phyloP scores from a whole-genome alignment of 2,329 filamentous ascomycete genomes.

The Fusarium drepaniforme region DNA sequence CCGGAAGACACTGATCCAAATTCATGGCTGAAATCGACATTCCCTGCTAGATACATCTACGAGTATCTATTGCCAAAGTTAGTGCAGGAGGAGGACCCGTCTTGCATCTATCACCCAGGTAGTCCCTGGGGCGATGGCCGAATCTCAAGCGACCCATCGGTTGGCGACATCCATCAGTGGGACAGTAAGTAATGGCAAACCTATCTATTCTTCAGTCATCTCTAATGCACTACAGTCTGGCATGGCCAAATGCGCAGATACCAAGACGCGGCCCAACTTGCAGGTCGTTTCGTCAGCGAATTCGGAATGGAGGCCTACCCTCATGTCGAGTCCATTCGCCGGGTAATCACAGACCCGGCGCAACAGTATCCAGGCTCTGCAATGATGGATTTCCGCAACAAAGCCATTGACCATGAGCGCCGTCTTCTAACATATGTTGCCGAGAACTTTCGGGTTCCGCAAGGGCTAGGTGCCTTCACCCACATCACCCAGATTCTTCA shows the following conservation, averaged over 20 bases:
- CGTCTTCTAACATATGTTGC: slow-evolving; percentile 80
- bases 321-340: slow-evolving; percentile 76
- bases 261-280: slow-evolving; percentile 77
- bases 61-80: slow-evolving; percentile 74
- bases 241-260: slow-evolving; percentile 79
- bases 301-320: slow-evolving; percentile 78
- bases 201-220: not conserved
- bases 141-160: not conserved
- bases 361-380: slow-evolving; percentile 76
- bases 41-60: slow-evolving; percentile 84
- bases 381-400: slow-evolving; percentile 86
- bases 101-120: not conserved
- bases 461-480: slow-evolving; percentile 76
- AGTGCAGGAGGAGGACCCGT: slow-evolving; percentile 59
- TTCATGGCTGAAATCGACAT: slow-evolving; percentile 80
- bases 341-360: slow-evolving; percentile 67
- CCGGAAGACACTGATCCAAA: slow-evolving; percentile 70
- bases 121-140: not conserved
- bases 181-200: not conserved
- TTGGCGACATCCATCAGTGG: not conserved
- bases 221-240: slow-evolving; percentile 65
- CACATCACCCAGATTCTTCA: slow-evolving; percentile 70
- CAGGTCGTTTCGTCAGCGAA: slow-evolving; percentile 83
- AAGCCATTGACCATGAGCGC: slow-evolving; percentile 82
- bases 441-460: slow-evolving; percentile 75